Base-by-base conservation (phyloP, 2,329 filamentous ascomycete species). In the Diaporthe sp. region DNA sequence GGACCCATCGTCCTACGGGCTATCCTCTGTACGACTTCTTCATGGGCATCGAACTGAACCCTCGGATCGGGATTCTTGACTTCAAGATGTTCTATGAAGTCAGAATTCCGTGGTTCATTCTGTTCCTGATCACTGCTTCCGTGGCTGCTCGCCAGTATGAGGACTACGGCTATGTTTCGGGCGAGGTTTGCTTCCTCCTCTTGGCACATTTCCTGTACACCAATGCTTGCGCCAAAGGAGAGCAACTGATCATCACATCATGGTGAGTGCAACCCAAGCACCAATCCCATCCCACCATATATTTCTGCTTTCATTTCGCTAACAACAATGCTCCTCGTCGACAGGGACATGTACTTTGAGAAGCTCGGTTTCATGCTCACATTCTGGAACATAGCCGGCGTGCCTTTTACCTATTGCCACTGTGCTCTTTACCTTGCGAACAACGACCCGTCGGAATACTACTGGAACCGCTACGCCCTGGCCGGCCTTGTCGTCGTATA, bases 11-110 rank as follows among this genome's bases (percentile, higher is more conserved):
- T 78, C 98, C 98, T 95, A 98, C 95, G 8, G 94, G 94, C 53
- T 90, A 92, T 80, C 90, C 89, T 57, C 86, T 97, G 80, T 96
- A 97, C 83, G 95, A 97, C 86, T 97, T 97, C 85, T 97, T 97
- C 88, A 95, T 97, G 91, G 95, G 95, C 72, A 93, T 94, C 17
- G 95, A 97, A 86, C 88, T 97, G 73, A 97, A 97, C 86, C 95
- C 95, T 3, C 90, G 95, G 79, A 91, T 97, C 83, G 93, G 92
- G 71, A 92, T 95, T 79, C 86, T 97, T 68, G 95, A 97, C 84
- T 95, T 97, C 87, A 97, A 97, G 87, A 97, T 97, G 95, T 96
- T 97, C 86, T 95, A 95, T 80, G 94, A 96, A 83, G 94, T 97
- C 77, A 92, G 94, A 77, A 88, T 97, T 71, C 94, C 94, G n/a